Conservation (phyloP, 192 early-diverging fungal species). For the Chytriomyces hyalinus region DNA sequence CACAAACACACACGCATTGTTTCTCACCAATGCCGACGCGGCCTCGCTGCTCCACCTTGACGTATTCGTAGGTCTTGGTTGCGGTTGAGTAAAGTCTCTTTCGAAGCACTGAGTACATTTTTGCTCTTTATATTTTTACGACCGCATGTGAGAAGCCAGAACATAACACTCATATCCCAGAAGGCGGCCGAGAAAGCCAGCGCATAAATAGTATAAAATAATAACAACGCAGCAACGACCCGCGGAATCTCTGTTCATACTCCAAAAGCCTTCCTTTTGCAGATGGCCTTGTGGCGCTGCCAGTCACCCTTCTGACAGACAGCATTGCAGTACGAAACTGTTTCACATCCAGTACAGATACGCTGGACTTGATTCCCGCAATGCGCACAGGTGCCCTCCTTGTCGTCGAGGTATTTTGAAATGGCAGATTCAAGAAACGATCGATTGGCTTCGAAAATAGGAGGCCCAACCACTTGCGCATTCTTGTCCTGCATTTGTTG, state of each 20-base stretch:
- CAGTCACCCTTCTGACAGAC: constrained; percentile 41
- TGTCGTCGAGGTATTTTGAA: constrained; percentile 52
- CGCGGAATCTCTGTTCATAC: too few relatives aligned
- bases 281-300: constrained; percentile 75
- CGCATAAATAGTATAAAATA: too few relatives aligned
- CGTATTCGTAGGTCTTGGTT: constrained; percentile 43
- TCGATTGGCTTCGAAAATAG: constrained; percentile 25
- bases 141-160: too few relatives aligned
- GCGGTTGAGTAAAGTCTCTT: not conserved
- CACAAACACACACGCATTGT: constrained; percentile 60
- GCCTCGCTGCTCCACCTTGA: constrained; percentile 46
- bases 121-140: constrained; percentile 78
- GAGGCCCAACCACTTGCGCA: constrained; percentile 8
- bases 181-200: too few relatives aligned
- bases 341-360: constrained; percentile 56
- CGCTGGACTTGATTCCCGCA: constrained; percentile 61
- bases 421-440: constrained; percentile 13
- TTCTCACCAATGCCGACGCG: constrained; percentile 86
- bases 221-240: too few relatives aligned
- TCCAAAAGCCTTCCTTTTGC: constrained; percentile 48
- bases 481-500: not conserved
- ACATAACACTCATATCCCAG: too few relatives aligned
- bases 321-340: constrained; percentile 17
- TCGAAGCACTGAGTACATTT: constrained; percentile 78
- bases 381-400: constrained; percentile 59